Conservation (phyloP, 2,329 filamentous ascomycete genomes). For the Nakataea oryzae region DNA sequence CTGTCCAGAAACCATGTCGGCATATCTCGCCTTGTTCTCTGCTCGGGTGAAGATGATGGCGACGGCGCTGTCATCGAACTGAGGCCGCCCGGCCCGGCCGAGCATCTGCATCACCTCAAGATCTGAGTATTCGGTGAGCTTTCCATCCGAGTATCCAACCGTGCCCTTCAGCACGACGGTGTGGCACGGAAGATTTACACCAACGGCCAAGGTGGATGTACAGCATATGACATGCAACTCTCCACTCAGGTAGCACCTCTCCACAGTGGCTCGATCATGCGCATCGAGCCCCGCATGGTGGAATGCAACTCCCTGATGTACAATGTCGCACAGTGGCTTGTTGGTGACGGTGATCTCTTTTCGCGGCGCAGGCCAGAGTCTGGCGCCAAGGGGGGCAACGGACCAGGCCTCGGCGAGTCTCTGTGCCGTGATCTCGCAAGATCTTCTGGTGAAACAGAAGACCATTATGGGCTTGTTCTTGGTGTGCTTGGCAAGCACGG, state of each 20-base stretch:
- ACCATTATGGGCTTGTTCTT: slow-evolving; percentile 69
- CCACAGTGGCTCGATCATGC: slow-evolving; percentile 54
- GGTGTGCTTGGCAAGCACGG: slow-evolving; percentile 56
- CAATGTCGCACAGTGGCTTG: slow-evolving; percentile 44
- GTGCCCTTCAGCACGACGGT: slow-evolving; percentile 79
- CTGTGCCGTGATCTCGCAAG: slow-evolving; percentile 57
- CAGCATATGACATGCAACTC: slow-evolving; percentile 76
- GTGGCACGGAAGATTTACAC: slow-evolving; percentile 75
- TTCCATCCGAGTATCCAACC: slow-evolving; percentile 49
- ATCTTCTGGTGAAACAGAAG: slow-evolving; percentile 71
- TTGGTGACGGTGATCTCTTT: slow-evolving; percentile 40
- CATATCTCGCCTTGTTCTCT: slow-evolving; percentile 55
- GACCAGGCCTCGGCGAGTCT: slow-evolving; percentile 57
- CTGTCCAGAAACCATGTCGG: slow-evolving; percentile 62
- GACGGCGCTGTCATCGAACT: slow-evolving; percentile 67
- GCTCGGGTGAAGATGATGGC: slow-evolving; percentile 70
- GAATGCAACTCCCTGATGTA: slow-evolving; percentile 56
- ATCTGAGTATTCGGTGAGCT: slow-evolving; percentile 62
- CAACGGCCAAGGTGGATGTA: slow-evolving; percentile 75
- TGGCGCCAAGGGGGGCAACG: slow-evolving; percentile 34
- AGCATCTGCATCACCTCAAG: slow-evolving; percentile 88
- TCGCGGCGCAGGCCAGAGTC: slow-evolving; percentile 53
- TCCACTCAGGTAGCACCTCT: slow-evolving; percentile 57
- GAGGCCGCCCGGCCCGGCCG: slow-evolving; percentile 70
- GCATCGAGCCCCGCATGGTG: slow-evolving; percentile 68